Evolutionary conservation across 768 basidiomycete genomes (phyloP).

Genomic region (Brasilioporus rufonigricans): DNA sequence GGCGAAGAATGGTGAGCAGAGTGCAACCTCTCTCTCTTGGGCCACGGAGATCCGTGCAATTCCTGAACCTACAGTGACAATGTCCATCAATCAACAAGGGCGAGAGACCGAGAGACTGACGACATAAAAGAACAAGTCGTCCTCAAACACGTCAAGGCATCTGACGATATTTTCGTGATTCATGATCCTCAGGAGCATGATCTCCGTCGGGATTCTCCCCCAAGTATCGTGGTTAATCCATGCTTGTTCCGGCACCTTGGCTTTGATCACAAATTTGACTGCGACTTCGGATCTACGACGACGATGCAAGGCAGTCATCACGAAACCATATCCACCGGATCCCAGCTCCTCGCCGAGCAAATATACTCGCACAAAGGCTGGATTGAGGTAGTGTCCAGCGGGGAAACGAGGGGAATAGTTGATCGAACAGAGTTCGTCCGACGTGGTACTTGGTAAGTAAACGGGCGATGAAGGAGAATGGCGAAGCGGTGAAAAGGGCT

Average conservation of each 20-base stretch:
- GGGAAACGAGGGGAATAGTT: conserved; percentile 56
- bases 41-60: conserved; percentile 91
- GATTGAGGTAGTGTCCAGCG: conserved; percentile 54
- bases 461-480: background rate
- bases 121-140: conserved; percentile 80
- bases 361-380: conserved; percentile 59
- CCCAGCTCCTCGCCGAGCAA: conserved; percentile 76
- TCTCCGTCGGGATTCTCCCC: conserved; percentile 76
- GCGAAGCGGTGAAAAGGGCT: background rate
- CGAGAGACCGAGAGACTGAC: conserved; percentile 43
- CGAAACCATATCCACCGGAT: conserved; percentile 92
- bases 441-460: background rate
- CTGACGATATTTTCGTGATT: conserved; percentile 81
- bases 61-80: conserved; percentile 69
- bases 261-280: conserved; percentile 93
- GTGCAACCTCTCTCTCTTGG: conserved; percentile 39
- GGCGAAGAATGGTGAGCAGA: conserved; percentile 24
- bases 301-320: conserved; percentile 79
- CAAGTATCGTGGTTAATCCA: conserved; percentile 57
- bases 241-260: conserved; percentile 51
- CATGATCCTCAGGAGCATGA: conserved; percentile 69
- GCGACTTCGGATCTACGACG: conserved; percentile 68
- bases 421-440: conserved; percentile 16
- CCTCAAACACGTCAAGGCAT: conserved; percentile 84
- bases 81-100: conserved; percentile 2